Evolutionary conservation across 2,329 filamentous ascomycete genomes (phyloP), one percentile per base, ranked within the genome.

Genomic region (Fusarium secorum): DNA sequence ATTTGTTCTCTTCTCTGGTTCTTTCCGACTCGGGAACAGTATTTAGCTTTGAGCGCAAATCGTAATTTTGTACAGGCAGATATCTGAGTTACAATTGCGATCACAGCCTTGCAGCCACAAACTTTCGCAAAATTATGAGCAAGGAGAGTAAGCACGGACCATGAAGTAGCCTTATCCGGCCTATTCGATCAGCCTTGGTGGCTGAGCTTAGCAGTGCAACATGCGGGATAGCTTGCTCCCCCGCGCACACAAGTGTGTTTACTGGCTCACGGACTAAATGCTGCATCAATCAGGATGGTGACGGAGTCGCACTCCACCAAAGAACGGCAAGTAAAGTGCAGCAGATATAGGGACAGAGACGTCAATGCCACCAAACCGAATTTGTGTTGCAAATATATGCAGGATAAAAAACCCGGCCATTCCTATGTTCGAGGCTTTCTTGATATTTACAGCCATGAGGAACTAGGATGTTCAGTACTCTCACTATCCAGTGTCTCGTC

Each of bases 281-380:
- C 51, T 49, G 30, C 35, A 68, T 46, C 61, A 36, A 65, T 48
- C 58, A 42, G 64, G 54, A 66, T 65, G n/a, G 45, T 33, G 48
- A 49, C 51, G 30, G 53, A 38, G 38, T 26, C n/a, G 51, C 36
- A 35, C 60, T 60, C 58, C 45, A 59, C 66, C 55, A 20, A 33
- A 20, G 33, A 22, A 57, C 20, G 38, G 35, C 45, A 53, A 51
- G 33, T 45, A 69, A 54, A 32, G 28, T 49, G 41, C 60, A 60
- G 71, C 67, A 74, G 57, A 60, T 71, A 72, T 71, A 74, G 74
- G 54, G 45, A 48, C 15, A 56, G 64, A 49, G 54, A 57, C 61
- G 28, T 66, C 45, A 42, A 63, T 52, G 36, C 22, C 32, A 44
- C 22, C n/a, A 39, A 22, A 13, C 28, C 20, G 15, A 54, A 38